Percentiles rank a stretch among this genome's conserved stretches.
Conservation (phyloP, 2,329 filamentous ascomycete genomes). For the Elsinoe perseae region DNA sequence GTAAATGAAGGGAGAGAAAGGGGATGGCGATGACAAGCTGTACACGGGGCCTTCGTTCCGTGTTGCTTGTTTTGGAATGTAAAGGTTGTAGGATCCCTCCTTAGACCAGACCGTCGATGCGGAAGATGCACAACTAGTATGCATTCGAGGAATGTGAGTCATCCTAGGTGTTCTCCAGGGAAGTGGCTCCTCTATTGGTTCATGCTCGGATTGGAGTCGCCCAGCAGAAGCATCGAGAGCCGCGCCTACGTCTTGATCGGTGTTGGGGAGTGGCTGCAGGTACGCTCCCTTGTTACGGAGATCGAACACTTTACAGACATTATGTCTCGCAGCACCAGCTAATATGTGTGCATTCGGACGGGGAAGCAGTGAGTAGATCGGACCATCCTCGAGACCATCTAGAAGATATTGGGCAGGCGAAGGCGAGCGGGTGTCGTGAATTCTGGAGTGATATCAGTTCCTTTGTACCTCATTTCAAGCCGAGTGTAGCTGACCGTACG, state of each 20-base stretch:
- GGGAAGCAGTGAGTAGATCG: constrained; percentile 51
- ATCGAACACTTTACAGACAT: constrained; percentile 56
- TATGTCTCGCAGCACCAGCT: constrained; percentile 50
- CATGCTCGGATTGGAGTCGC: not conserved
- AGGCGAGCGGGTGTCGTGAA: constrained; percentile 49
- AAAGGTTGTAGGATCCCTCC: constrained; percentile 14
- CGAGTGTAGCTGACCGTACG: constrained; percentile 22
- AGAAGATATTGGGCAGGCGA: constrained; percentile 41
- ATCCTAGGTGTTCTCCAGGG: not conserved
- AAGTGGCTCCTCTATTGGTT: not conserved
- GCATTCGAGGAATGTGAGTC: not conserved
- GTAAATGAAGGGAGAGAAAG: constrained; percentile 39
- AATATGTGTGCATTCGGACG: constrained; percentile 51
- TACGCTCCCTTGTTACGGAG: constrained; percentile 44
- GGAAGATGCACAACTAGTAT: not conserved
- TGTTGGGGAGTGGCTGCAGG: constrained; percentile 32
- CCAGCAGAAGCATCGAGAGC: not conserved
- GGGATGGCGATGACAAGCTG: constrained; percentile 40
- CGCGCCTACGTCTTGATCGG: not conserved
- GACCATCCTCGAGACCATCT: constrained; percentile 49
- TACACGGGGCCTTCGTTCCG: constrained; percentile 38
- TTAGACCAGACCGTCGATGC: not conserved
- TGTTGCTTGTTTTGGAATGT: not conserved
- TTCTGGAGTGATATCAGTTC: constrained; percentile 27
- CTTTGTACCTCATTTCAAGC: not conserved